Conservation (phyloP, 331 rosid genomes). For the Rosa hybrid region DNA sequence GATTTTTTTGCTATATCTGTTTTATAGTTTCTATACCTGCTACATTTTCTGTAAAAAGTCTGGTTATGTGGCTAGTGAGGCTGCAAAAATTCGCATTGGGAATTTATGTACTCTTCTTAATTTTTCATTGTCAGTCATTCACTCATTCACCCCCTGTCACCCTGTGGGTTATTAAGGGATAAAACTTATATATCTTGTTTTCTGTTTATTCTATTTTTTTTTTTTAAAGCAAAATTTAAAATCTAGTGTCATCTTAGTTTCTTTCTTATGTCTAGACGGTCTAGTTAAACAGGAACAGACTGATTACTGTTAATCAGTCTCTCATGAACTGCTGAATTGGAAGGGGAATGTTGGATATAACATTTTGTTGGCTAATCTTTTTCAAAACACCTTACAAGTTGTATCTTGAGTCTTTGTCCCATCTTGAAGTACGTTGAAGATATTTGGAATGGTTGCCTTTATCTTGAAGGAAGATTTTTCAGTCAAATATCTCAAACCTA, state of each 20-base stretch:
- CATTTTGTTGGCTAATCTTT: neutral
- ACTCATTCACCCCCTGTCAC: neutral
- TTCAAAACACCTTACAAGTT: neutral
- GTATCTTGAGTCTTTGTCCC: neutral
- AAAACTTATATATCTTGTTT: neutral
- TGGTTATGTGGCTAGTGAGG: constrained; percentile 1
- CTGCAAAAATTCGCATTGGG: neutral
- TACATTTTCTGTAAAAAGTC: no score
- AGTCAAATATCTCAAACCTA: no score
- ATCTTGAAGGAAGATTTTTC: neutral
- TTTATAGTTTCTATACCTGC: no score
- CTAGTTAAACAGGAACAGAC: neutral
- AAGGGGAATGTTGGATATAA: neutral
- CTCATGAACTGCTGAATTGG: constrained; percentile 7
- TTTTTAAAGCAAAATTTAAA: neutral
- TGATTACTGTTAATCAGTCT: neutral
- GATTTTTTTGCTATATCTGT: no score
- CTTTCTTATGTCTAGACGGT: no score
- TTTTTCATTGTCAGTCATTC: neutral
- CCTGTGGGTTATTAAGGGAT: neutral
- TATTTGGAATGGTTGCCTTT: neutral
- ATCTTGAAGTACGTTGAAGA: neutral
- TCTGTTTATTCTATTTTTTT: neutral
- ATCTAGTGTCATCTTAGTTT: neutral
- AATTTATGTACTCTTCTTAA: constrained; percentile 2